These are phyloP conservation scores for Penicillium atrosanguineum DNA, from an alignment of 495 filamentous ascomycete species.

Conservation along the genomic window DNA sequence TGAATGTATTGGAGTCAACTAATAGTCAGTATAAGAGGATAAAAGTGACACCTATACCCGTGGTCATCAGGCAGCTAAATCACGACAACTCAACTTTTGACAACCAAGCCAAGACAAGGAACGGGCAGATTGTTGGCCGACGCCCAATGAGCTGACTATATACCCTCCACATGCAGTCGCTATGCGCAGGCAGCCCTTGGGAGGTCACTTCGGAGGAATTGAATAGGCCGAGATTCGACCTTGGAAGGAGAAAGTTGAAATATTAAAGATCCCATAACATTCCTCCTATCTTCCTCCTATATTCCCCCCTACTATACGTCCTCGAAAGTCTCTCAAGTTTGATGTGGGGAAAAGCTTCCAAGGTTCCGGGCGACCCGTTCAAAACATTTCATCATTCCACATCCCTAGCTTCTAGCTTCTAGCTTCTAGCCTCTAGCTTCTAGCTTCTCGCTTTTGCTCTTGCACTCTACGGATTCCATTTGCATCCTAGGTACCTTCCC, in stretches of 20 bases:
- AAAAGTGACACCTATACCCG: no score
- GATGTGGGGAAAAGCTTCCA: slow-evolving; percentile 27
- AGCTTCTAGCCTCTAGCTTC: background rate
- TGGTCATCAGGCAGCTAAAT: background rate
- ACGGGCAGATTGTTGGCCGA: background rate
- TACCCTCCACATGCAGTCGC: background rate
- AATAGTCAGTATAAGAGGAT: no score
- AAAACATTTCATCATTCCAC: slow-evolving; percentile 6
- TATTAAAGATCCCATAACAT: background rate
- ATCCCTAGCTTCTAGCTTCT: background rate
- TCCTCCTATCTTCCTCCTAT: background rate
- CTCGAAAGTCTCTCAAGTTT: no score
- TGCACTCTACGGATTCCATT: background rate
- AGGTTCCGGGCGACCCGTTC: slow-evolving; percentile 22
- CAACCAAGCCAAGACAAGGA: background rate
- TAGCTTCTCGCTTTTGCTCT: background rate
- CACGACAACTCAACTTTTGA: background rate
- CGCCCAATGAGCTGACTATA: background rate
- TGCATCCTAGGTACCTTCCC: background rate
- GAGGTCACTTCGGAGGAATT: background rate
- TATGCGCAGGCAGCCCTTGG: background rate
- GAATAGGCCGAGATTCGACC: background rate
- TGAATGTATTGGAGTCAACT: no score
- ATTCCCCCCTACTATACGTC: no score
- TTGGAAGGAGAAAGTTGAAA: background rate